A percentile compares a stretch with the other conserved stretches of the same genome.
These are phyloP conservation scores for Rubia balearica DNA, from an alignment of 305 asterid species.

Conservation along the genomic window DNA sequence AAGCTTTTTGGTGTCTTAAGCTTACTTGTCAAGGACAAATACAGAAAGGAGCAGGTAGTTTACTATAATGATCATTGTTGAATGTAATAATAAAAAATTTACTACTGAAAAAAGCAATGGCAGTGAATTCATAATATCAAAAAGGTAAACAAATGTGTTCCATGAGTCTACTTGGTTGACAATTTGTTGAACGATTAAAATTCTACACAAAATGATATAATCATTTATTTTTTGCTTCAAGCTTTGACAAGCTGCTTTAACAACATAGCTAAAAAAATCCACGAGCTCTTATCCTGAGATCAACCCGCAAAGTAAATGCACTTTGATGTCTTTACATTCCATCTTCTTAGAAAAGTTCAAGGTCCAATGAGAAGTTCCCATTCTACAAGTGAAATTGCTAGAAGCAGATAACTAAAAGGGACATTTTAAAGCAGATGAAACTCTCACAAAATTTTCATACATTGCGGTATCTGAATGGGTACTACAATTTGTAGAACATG, in stretches of 20 bases:
- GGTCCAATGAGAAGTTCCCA: neutral
- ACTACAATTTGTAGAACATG: neutral
- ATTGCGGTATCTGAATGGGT: neutral
- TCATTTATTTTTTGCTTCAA: neutral
- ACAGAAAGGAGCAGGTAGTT: neutral
- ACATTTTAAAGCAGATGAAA: neutral
- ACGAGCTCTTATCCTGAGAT: neutral
- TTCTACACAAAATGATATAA: neutral
- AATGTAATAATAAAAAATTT: neutral
- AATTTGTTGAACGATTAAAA: neutral
- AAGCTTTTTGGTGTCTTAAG: neutral
- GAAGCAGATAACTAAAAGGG: neutral
- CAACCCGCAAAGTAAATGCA: neutral
- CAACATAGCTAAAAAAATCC: neutral
- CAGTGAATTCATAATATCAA: neutral
- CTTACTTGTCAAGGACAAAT: neutral
- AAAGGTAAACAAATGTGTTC: neutral
- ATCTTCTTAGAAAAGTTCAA: neutral
- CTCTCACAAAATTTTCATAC: neutral
- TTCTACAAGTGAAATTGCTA: neutral
- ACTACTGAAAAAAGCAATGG: neutral
- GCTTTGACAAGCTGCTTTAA: neutral
- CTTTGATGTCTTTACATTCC: neutral
- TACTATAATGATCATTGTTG: neutral
- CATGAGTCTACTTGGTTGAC: neutral